Base-by-base conservation (phyloP, 495 filamentous ascomycete species). In the Darksidea phi region DNA sequence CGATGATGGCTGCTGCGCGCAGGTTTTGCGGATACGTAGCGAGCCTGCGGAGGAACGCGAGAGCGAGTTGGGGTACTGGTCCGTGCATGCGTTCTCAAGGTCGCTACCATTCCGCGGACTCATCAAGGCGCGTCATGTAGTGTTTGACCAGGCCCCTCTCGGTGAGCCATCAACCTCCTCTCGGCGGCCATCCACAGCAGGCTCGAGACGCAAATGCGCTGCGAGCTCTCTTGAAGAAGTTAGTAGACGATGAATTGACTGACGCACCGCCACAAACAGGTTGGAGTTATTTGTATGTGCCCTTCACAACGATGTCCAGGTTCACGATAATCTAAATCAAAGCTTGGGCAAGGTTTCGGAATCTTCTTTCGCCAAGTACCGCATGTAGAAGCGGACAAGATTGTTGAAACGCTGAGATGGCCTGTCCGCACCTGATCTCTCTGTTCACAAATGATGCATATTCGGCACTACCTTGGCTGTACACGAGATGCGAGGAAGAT, bases 361-460 rank as follows among this genome's bases (percentile, higher is more conserved):
- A 54, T 17, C 28, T 55, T 64, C 42, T 59, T 64, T 43, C 42
- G 54, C 26, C 54, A 54, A 37, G 15, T 64, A 11, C 20, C 32
- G 13, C 36, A 37, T 0, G 24, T 10, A 6, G 37, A 38, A n/a
- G 55, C 55, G 13, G 15, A 54, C 17, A 49, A 48, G 32, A 50
- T 42, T 24, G 32, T 20, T n/a, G 17, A n/a, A 15, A 53, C 46
- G 6, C 42, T 77, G 55, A 78, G 55, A 78, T 74, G 45, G 72
- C 74, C 18, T 58, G 65, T 24, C 73, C 75, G 0, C 34, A 68
- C 10, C 56, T 72, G 46, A 69, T 37, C 0, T 69, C 61, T 1
- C 54, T 48, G 21, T 55, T 77, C 1, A 73, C 71, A 2, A 72
- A 76, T 43, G 63, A 76, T 54, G 61, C 70, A 1, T 77, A 76